phyloP scores from a whole-genome alignment of 2,329 filamentous ascomycete species.

The Alternaria sp. region DNA sequence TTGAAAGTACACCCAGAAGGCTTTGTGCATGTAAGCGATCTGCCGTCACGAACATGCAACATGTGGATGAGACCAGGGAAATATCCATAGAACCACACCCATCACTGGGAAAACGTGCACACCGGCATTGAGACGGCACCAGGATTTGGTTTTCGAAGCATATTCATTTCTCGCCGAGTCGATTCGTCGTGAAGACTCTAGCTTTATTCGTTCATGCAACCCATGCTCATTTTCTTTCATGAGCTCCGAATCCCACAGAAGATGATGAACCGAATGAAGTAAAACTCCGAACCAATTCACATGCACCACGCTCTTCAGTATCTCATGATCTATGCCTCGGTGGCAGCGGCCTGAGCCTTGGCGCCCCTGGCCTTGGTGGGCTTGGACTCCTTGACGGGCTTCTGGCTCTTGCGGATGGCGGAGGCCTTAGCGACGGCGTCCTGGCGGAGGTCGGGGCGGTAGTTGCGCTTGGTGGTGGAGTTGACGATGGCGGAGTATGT shows the following conservation, averaged over 20 bases:
- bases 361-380: slow-evolving; percentile 78
- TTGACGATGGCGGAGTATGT: slow-evolving; percentile 89
- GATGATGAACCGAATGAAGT: slow-evolving; percentile 29
- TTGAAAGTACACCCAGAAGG: background rate
- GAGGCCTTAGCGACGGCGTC: slow-evolving; percentile 84
- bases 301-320: slow-evolving; percentile 14
- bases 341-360: slow-evolving; percentile 74
- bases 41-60: background rate
- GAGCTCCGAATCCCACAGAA: slow-evolving; percentile 19
- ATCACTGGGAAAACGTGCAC: background rate
- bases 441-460: slow-evolving; percentile 65
- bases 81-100: background rate
- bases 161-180: slow-evolving; percentile 18
- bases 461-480: slow-evolving; percentile 80
- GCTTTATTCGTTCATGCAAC: slow-evolving; percentile 15
- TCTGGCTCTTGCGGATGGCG: slow-evolving; percentile 81
- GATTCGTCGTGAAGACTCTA: slow-evolving; percentile 16
- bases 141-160: slow-evolving; percentile 12
- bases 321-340: slow-evolving; percentile 35
- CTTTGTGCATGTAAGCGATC: background rate
- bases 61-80: background rate
- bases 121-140: background rate
- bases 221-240: slow-evolving; percentile 16
- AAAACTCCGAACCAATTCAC: slow-evolving; percentile 22
- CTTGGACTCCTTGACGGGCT: slow-evolving; percentile 75